Evolutionary conservation across 2,329 filamentous ascomycete genomes (phyloP), one percentile per base, ranked within the genome.

Genomic region (Alternaria consortialis): DNA sequence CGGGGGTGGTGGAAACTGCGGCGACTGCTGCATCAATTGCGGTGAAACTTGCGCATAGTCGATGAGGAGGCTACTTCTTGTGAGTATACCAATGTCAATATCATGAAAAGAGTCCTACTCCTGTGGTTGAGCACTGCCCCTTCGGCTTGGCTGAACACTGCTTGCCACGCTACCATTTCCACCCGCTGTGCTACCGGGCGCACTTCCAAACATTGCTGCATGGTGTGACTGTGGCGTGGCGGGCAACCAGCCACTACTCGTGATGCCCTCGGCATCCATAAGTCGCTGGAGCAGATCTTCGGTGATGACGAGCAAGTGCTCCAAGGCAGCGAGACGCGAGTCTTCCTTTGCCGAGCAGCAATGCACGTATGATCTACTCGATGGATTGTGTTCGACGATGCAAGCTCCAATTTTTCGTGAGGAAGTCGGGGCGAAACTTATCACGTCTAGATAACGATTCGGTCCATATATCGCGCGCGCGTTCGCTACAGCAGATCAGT

Each of bases 301-400:
- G 7, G 74, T 77, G 47, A 77, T 77, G 55, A 77, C 71, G 20
- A 78, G 74, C 15, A 77, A 55, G 40, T 77, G 76, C 47, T 78
- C 75, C 29, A 73, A 39, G 7, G 76, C 76, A 40, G 70, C 72
- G 12, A 74, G 60, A 6, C 75, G 69, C 0, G 74, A 71, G 36
- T 67, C 57, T 54, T 78, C 76, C 23, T 74, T 74, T 6, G 76
- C 74, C 20, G 72, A 75, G 36, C 65, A 66, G 57, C 75, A 77
- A 60, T 78, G 76, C 7, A 77, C 65, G 57, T 71, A 78, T 8
- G 75, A 76, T 55, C 70, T 74, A 68, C 71, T 74, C 52, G 63
- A 70, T 42, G 71, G 71, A 66, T 73, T 75, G 69, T 78, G 75
- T 63, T 78, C 76, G 62, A 78, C 72, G 63, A 77, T 75, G 59